Evolutionary conservation across 306 rosid species (phyloP).

Genomic region (Gastrolobium bilobum): DNA sequence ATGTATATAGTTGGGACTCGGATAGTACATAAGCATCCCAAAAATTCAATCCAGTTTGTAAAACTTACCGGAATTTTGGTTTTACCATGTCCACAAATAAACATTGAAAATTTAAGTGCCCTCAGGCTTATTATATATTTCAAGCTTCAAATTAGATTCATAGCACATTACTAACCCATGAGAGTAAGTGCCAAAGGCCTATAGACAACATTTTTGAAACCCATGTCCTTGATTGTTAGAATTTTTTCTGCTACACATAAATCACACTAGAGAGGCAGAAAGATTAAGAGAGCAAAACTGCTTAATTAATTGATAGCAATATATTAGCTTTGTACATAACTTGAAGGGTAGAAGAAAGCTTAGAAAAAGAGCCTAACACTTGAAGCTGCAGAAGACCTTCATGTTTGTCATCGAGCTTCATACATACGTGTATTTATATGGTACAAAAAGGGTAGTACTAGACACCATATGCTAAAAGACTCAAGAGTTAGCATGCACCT

Average conservation of each 20-base stretch:
- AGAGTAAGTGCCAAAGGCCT: background rate
- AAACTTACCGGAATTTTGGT: constrained; percentile 1
- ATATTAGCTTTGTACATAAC: constrained; percentile 39
- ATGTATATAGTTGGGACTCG: background rate
- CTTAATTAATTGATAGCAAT: constrained; percentile 6
- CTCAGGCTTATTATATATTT: constrained; percentile 9
- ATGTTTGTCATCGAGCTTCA: constrained; percentile 49
- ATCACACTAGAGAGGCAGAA: constrained; percentile 21
- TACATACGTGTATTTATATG: background rate
- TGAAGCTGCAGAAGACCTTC: constrained; percentile 49
- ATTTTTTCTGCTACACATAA: background rate
- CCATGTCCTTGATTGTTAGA: background rate
- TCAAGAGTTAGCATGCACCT: constrained; percentile 33
- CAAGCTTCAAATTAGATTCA: constrained; percentile 2
- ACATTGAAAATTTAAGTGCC: background rate
- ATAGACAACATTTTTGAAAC: background rate
- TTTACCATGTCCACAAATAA: background rate
- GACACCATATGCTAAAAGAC: constrained; percentile 8
- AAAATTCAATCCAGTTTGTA: background rate
- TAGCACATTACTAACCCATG: background rate
- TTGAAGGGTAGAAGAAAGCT: constrained; percentile 16
- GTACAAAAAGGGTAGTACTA: constrained; percentile 16
- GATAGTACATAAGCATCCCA: background rate
- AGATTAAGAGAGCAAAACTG: constrained; percentile 42
- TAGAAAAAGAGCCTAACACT: constrained; percentile 1